Evolutionary conservation across 2,329 filamentous ascomycete species (phyloP).

Genomic region (Calonectria naviculata): DNA sequence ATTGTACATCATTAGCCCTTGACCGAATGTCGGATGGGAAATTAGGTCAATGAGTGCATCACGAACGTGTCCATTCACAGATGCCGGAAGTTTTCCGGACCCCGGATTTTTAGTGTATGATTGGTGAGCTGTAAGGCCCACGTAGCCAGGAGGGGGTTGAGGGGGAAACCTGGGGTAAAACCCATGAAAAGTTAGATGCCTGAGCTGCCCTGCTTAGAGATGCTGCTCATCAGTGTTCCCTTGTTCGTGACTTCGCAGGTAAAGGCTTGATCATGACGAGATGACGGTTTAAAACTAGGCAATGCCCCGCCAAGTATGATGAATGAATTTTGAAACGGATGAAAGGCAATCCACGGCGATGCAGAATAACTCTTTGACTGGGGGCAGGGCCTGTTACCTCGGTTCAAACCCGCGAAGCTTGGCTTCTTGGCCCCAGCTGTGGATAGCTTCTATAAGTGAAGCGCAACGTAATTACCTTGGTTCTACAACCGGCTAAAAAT

Average conservation of each 20-base stretch:
- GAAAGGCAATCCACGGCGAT: not conserved
- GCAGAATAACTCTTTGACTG: not conserved
- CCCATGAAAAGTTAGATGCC: constrained; percentile 13
- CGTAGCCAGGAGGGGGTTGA: constrained; percentile 2
- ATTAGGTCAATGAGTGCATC: too few species aligned
- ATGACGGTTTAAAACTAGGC: not conserved
- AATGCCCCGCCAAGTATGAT: not conserved
- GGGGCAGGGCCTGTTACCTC: constrained; percentile 6
- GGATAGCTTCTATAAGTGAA: not conserved
- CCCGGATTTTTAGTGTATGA: constrained; percentile 32
- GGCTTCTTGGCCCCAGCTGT: not conserved
- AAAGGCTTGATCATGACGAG: not conserved
- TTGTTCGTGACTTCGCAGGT: not conserved
- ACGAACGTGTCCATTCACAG: not conserved
- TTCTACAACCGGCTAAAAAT: not conserved
- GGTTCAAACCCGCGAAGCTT: constrained; percentile 1
- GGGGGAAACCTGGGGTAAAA: constrained; percentile 37
- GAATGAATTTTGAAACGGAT: not conserved
- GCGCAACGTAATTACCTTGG: not conserved
- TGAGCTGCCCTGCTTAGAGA: not conserved
- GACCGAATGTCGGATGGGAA: constrained; percentile 21
- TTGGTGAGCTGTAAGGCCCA: constrained; percentile 7
- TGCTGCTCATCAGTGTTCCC: not conserved
- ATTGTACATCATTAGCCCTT: constrained; percentile 40
- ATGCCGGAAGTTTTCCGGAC: constrained; percentile 24